These are phyloP conservation scores for Salvia miltiorrhiza DNA, from an alignment of 257 asterid genomes.

Conservation along the genomic window DNA sequence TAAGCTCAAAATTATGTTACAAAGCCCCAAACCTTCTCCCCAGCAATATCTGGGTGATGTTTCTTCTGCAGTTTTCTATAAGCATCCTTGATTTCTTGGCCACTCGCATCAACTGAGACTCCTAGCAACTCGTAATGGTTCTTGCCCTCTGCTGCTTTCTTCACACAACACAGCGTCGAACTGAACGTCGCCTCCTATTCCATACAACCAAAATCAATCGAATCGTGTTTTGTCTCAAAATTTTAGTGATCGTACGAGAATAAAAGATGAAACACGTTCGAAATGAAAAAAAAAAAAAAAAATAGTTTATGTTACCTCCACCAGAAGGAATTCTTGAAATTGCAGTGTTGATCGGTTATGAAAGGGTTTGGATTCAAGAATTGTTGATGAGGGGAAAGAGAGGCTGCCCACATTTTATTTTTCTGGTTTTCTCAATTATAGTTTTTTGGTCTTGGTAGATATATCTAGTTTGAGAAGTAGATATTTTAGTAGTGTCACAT, in stretches of 20 bases:
- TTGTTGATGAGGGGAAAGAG: conserved; percentile 24
- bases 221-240: neutral
- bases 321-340: conserved; percentile 16
- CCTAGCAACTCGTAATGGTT: conserved; percentile 54
- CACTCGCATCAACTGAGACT: conserved; percentile 43
- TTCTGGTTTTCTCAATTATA: neutral
- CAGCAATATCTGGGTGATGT: conserved; percentile 61
- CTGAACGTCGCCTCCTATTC: conserved; percentile 20
- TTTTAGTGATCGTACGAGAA: neutral
- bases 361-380: conserved; percentile 5
- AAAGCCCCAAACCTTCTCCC: conserved; percentile 37
- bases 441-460: neutral
- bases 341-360: conserved; percentile 15
- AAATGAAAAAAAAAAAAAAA: neutral
- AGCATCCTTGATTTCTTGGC: conserved; percentile 48
- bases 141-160: conserved; percentile 18
- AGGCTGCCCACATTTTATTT: conserved; percentile 20
- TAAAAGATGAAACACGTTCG: neutral
- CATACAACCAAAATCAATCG: neutral
- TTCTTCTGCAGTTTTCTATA: conserved; percentile 58
- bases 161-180: conserved; percentile 28
- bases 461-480: conserved; percentile 1
- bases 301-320: conserved; percentile 6
- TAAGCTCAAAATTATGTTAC: neutral
- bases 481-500: conserved; percentile 25